A percentile compares a stretch with the other conserved stretches of the same genome.
Evolutionary conservation across 495 filamentous ascomycete species (phyloP).

Genomic region (Chlorociboria aeruginascens): DNA sequence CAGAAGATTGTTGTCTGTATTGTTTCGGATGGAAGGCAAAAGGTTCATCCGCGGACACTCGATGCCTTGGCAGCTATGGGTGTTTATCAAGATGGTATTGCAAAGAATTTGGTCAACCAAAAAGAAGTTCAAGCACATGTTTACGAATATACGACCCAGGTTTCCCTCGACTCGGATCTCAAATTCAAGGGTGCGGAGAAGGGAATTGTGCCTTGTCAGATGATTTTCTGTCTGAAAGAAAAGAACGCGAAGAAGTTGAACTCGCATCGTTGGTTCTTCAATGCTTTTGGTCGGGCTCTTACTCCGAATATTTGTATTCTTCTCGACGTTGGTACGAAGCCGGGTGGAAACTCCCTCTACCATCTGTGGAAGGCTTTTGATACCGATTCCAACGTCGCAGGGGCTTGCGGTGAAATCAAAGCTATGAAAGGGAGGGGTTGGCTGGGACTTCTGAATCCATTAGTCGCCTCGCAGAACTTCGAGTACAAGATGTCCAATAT

Average conservation of each 20-base stretch:
- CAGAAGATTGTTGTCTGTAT: slow-evolving; percentile 99
- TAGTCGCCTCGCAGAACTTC: slow-evolving; percentile 96
- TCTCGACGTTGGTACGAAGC: slow-evolving; percentile 90
- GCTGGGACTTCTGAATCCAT: slow-evolving; percentile 77
- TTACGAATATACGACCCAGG: slow-evolving; percentile 98
- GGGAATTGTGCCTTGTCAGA: slow-evolving; percentile 96
- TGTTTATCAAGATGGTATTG: slow-evolving; percentile 97
- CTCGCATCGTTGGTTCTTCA: slow-evolving; percentile 99
- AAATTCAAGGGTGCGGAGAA: slow-evolving; percentile 99
- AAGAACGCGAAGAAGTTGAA: slow-evolving; percentile 97
- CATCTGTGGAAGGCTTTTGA: slow-evolving; percentile 99
- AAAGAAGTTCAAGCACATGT: slow-evolving; percentile 79
- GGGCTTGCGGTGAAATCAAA: slow-evolving; percentile 94
- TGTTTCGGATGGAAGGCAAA: slow-evolving; percentile 85
- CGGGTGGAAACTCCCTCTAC: slow-evolving; percentile 77
- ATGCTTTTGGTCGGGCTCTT: slow-evolving; percentile 86
- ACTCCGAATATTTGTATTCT: slow-evolving; percentile 95
- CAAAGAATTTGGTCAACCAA: slow-evolving; percentile 94
- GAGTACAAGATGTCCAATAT: slow-evolving; percentile 99
- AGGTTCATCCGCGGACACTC: slow-evolving; percentile 86
- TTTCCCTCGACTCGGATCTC: slow-evolving; percentile 85
- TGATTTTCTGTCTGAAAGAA: slow-evolving; percentile 98
- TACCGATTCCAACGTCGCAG: slow-evolving; percentile 89
- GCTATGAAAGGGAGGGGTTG: slow-evolving; percentile 83
- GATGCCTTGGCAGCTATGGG: slow-evolving; percentile 96